A percentile compares a stretch with the other conserved stretches of the same genome.
These are phyloP conservation scores for Corymbia maculata DNA, from an alignment of 345 rosid genomes.

Conservation along the genomic window DNA sequence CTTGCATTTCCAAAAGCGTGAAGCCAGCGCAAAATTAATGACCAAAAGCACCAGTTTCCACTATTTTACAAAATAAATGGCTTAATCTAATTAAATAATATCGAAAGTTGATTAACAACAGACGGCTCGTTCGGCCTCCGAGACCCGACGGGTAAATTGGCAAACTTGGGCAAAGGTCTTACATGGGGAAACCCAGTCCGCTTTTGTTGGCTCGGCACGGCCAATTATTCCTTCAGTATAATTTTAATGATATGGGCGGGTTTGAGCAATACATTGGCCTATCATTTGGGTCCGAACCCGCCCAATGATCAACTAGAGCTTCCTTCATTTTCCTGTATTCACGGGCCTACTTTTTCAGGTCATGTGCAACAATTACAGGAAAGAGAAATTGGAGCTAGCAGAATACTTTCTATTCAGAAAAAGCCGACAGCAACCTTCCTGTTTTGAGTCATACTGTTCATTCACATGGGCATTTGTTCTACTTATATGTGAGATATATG, in stretches of 20 bases:
- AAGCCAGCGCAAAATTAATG: background rate
- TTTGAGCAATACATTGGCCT: background rate
- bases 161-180: background rate
- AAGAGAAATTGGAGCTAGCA: slow-evolving; percentile 41
- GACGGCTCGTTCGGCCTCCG: too few species aligned
- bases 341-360: slow-evolving; percentile 13
- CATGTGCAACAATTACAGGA: slow-evolving; percentile 28
- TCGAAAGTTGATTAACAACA: too few species aligned
- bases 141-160: background rate
- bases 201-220: background rate
- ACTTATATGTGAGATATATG: background rate
- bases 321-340: background rate
- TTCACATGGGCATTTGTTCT: background rate
- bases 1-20: background rate
- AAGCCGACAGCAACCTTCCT: slow-evolving; percentile 18
- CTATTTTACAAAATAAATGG: background rate
- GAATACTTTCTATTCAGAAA: slow-evolving; percentile 33
- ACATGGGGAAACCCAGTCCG: background rate
- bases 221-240: background rate
- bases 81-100: background rate
- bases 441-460: slow-evolving; percentile 37
- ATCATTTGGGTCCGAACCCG: background rate
- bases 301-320: background rate
- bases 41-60: background rate
- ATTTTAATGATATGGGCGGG: background rate